These are phyloP conservation scores for Cordyceps javanica DNA, from an alignment of 2,329 filamentous ascomycete species.

Conservation along the genomic window DNA sequence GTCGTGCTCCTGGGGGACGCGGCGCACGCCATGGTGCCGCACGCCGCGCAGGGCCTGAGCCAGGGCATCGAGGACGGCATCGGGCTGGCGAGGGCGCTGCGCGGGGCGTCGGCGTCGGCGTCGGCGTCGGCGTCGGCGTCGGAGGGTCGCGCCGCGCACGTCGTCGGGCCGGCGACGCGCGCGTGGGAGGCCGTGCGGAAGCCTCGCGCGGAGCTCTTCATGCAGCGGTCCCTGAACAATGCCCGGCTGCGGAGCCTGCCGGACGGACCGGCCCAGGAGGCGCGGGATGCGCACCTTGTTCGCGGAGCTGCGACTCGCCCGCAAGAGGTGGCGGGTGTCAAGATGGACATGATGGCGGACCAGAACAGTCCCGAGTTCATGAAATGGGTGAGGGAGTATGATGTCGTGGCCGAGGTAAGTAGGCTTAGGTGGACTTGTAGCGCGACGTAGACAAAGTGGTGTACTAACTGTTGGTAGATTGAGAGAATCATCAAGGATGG, in stretches of 20 bases:
- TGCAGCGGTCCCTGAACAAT: slow-evolving; percentile 9
- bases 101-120: neutral
- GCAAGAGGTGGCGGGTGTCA: neutral
- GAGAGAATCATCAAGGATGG: no score
- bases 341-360: slow-evolving; percentile 9
- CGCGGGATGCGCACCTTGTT: neutral
- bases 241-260: slow-evolving; percentile 7
- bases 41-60: slow-evolving; percentile 11
- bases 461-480: no score
- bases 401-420: slow-evolving; percentile 8
- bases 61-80: slow-evolving; percentile 12
- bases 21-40: slow-evolving; percentile 12
- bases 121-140: no score
- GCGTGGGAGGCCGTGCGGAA: slow-evolving; percentile 7
- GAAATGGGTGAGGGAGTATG: slow-evolving; percentile 13
- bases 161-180: neutral
- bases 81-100: slow-evolving; percentile 2
- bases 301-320: neutral
- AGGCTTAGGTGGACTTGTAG: neutral
- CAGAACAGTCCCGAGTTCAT: slow-evolving; percentile 7
- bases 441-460: neutral
- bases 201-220: slow-evolving; percentile 9
- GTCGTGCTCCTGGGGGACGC: slow-evolving; percentile 11
- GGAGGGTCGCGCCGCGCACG: no score
- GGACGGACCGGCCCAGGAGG: slow-evolving; percentile 1